Evolutionary conservation across 108 stramenopile genomes (phyloP), one percentile per base, ranked within the genome.

Genomic region (Hondaea fermentalgiana): DNA sequence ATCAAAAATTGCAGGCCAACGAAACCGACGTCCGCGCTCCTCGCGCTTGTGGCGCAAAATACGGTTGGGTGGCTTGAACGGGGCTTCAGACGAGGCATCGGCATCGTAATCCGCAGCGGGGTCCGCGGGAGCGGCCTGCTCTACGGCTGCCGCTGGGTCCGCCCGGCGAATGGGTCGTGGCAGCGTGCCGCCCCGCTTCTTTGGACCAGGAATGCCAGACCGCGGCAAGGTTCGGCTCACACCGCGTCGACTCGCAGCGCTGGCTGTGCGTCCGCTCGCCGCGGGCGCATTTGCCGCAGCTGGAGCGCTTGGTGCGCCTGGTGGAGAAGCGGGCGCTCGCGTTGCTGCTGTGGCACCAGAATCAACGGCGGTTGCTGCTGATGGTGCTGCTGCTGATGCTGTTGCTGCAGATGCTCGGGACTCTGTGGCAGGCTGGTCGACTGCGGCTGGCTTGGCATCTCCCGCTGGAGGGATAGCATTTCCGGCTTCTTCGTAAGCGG

Each of bases 1-100:
- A 23, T 83, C 76, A 53, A 83, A 83, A 17, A 83, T 83, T 12
- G 76, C 76, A 12, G 76, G 76, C 76, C 76, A 83, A 16, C 76
- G 76, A 23, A 45, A 16, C n/a, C 76, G 45, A 8, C 76, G 45
- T 6, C 76, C 76, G 76, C 76, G 76, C 76, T 83, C 76, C n/a
- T 83, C 76, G 76, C 76, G 76, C 76, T 83, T 83, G 6, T 83
- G 49, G 19, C 76, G 6, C 49, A 83, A 23, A 23, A 28, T 53
- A 6, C 43, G 76, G 12, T 47, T 47, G 16, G 51, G 23, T 28
- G 76, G 19, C 51, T 83, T 83, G 23, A 83, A 83, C 10, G 51
- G 51, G 8, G 64, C 35, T 69, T 42, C 64, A 8, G 64, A 69
- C 10, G 64, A 8, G 10, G 42, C 64, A 12, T 28, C 25, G 25